Base-by-base conservation (phyloP, 2,329 filamentous ascomycete species). In the Didymella lethalis region DNA sequence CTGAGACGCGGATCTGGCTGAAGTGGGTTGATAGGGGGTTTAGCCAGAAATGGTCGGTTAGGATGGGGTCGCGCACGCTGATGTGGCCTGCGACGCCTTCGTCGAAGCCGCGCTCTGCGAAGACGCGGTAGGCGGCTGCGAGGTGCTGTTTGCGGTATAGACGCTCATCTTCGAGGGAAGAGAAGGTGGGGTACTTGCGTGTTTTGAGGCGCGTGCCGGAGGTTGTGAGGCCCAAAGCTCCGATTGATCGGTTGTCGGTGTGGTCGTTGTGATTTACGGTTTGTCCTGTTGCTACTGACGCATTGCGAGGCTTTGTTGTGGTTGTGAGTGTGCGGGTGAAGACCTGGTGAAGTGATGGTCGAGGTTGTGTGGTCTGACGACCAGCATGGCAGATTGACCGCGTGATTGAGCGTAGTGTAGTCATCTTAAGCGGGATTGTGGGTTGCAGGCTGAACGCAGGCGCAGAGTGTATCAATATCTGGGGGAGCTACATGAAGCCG, bases 81-180 rank as follows among this genome's bases (percentile, higher is more conserved):
- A 82, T 82, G 57, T 82, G 80, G n/a, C 80, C 80, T 2, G 77
- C 75, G n/a, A 78, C 73, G 4, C 77, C 76, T 54, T 79, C 76
- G 48, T 77, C 75, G 41, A 79, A 81, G 14, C 78, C 78, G 11
- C 73, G 66, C 1, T 66, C 65, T 0, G 76, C 76, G 53, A 78
- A 79, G n/a, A 77, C 62, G 26, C 76, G 64, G 46, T 77, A 83
- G 7, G 79, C 81, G 8, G 77, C 80, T 0, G 79, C 80, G 32
- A 82, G 72, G 57, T 82, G 81, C 50, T 82, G 77, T 64, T 81
- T 80, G 41, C 78, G 70, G 58, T 80, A 82, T 31, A 77, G 61
- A 8, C 79, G 70, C 64, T 80, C 78, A 28, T 79, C 75, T 57
- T 80, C 76, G 6, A 77, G 70, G 1, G 62, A 73, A 3, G 67